phyloP scores from a whole-genome alignment of 345 rosid species.

The Laguncularia racemosa region DNA sequence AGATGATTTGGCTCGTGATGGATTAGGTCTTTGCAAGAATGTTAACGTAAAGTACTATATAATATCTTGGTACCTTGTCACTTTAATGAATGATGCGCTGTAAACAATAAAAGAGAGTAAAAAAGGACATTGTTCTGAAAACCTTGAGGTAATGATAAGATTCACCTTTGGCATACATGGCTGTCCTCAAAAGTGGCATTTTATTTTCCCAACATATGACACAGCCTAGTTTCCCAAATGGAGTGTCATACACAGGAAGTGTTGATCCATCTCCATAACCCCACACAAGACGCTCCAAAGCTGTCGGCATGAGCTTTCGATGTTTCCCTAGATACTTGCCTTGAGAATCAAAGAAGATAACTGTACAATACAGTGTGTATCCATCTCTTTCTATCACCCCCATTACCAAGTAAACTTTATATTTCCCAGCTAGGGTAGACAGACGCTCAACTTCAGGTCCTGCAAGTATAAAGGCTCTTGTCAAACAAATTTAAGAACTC shows the following conservation, averaged over 20 bases:
- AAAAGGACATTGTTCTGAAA: neutral
- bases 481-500: too few relatives aligned
- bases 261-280: slow-evolving; percentile 96
- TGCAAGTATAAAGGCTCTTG: slow-evolving; percentile 8
- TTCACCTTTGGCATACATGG: slow-evolving; percentile 89
- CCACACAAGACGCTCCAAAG: slow-evolving; percentile 82
- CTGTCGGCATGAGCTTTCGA: slow-evolving; percentile 87
- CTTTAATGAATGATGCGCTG: too few relatives aligned
- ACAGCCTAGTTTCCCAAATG: slow-evolving; percentile 80
- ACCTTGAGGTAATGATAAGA: neutral
- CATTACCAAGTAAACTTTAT: slow-evolving; percentile 79
- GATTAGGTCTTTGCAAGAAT: too few relatives aligned
- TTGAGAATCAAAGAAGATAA: slow-evolving; percentile 73
- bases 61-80: too few relatives aligned
- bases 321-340: slow-evolving; percentile 87
- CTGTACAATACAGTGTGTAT: slow-evolving; percentile 75
- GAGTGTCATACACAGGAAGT: slow-evolving; percentile 72
- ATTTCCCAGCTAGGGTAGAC: slow-evolving; percentile 80
- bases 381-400: slow-evolving; percentile 95
- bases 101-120: neutral
- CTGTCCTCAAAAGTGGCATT: slow-evolving; percentile 93
- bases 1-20: too few relatives aligned
- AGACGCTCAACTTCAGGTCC: slow-evolving; percentile 82
- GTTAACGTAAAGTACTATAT: too few relatives aligned
- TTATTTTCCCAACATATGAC: slow-evolving; percentile 94